Conservation (phyloP, 306 rosid genomes). For the Dryas alaskensis region DNA sequence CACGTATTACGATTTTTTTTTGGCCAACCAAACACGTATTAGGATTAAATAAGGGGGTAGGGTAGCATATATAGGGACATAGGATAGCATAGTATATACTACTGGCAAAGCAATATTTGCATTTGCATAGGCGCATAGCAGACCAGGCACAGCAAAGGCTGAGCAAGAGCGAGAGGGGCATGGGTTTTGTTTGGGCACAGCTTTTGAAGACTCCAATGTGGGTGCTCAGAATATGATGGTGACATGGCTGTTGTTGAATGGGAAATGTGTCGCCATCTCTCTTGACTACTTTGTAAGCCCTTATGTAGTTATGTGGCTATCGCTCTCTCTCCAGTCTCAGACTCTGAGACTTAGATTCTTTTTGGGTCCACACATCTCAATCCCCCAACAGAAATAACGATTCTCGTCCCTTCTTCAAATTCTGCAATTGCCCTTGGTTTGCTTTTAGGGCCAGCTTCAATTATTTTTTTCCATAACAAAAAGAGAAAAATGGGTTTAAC, state of each 20-base stretch:
- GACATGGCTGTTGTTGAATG: constrained; percentile 1
- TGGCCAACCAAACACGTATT: neutral
- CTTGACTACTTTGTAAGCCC: neutral
- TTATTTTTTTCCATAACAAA: too few species aligned
- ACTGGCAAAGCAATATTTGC: too few species aligned
- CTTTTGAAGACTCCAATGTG: neutral
- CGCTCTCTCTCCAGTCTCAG: too few species aligned
- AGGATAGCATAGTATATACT: too few species aligned
- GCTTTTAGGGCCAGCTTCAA: too few species aligned
- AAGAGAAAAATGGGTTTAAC: too few species aligned
- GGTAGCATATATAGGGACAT: too few species aligned
- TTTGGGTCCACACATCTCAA: constrained; percentile 4
- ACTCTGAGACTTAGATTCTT: neutral
- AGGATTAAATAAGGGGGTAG: too few species aligned
- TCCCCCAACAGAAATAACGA: constrained; percentile 16
- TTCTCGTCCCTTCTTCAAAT: neutral
- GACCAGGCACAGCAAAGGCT: neutral
- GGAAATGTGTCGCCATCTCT: neutral
- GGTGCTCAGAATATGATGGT: neutral
- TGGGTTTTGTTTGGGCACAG: neutral
- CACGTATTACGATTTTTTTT: too few species aligned
- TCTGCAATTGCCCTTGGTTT: neutral
- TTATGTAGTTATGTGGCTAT: neutral
- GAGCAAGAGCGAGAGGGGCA: neutral
- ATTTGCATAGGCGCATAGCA: neutral